Conservation (phyloP, 768 basidiomycete genomes). For the Calvatia gigantea region DNA sequence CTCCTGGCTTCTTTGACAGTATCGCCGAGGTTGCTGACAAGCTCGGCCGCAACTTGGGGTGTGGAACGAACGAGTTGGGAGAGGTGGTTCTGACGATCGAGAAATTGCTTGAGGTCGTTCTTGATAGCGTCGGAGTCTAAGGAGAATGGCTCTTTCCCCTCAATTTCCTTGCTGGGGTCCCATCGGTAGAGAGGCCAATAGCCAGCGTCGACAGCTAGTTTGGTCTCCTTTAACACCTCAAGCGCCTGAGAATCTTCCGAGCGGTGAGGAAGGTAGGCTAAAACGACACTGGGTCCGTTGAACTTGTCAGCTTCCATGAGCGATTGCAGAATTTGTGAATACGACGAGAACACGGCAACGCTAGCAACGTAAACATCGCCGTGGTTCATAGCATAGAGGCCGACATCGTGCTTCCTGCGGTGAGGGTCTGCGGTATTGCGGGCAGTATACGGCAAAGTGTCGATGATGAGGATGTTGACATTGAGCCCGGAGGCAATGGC, state of each 20-base stretch:
- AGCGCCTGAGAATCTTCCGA: conserved; percentile 76
- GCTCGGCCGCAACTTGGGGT: conserved; percentile 76
- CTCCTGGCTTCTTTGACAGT: conserved; percentile 81
- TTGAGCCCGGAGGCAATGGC: conserved; percentile 87
- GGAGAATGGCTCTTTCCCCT: conserved; percentile 80
- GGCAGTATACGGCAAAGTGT: conserved; percentile 84
- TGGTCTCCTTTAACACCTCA: conserved; percentile 94
- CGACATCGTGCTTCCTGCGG: conserved; percentile 92
- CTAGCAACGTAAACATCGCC: conserved; percentile 96
- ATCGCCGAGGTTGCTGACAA: conserved; percentile 83
- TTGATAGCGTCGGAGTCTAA: conserved; percentile 94
- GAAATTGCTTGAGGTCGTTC: conserved; percentile 88
- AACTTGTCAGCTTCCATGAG: conserved; percentile 88
- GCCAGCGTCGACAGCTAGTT: conserved; percentile 91
- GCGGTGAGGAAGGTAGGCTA: conserved; percentile 92
- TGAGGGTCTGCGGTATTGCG: conserved; percentile 66
- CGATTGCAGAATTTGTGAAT: conserved; percentile 89
- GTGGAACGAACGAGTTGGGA: conserved; percentile 85
- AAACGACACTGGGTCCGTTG: conserved; percentile 85
- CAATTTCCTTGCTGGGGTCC: conserved; percentile 82
- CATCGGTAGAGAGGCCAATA: conserved; percentile 99
- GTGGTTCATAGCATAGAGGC: conserved; percentile 97
- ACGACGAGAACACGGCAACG: conserved; percentile 93
- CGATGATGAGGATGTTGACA: conserved; percentile 93
- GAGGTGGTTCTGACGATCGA: conserved; percentile 94